Conservation (phyloP, 108 stramenopile genomes). For the Bacterosira constricta region DNA sequence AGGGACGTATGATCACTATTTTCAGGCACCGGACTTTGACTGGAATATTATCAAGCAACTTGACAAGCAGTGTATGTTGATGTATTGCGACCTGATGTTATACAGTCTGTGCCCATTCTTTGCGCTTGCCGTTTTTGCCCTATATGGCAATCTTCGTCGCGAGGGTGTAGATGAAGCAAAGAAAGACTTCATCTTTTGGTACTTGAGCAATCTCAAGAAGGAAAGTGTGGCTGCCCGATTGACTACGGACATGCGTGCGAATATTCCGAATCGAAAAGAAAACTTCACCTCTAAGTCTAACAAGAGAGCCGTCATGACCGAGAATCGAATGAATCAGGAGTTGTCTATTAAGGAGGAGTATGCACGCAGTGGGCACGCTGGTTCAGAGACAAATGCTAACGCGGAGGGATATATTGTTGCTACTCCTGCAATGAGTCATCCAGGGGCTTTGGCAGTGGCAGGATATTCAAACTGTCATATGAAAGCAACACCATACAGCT, state of each 20-base stretch:
- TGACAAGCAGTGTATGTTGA: not conserved
- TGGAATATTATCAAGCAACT: constrained; percentile 6
- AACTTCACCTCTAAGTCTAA: not conserved
- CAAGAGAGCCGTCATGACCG: constrained; percentile 3
- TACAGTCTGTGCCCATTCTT: constrained; percentile 18
- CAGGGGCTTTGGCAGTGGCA: constrained; percentile 4
- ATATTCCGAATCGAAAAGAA: not conserved
- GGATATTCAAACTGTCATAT: not conserved
- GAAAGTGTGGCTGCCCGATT: constrained; percentile 7
- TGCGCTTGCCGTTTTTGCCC: constrained; percentile 4
- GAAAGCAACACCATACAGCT: not conserved
- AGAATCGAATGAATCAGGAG: not conserved
- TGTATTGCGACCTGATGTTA: not conserved
- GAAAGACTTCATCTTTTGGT: constrained; percentile 1
- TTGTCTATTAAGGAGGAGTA: constrained; percentile 11
- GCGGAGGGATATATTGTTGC: constrained; percentile 21
- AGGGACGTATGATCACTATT: not conserved
- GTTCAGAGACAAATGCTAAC: not conserved
- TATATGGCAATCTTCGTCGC: constrained; percentile 10
- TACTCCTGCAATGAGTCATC: constrained; percentile 11
- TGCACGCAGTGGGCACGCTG: constrained; percentile 15
- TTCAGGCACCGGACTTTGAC: constrained; percentile 14
- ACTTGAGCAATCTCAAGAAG: not conserved
- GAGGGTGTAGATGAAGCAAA: not conserved
- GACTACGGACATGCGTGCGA: not conserved